Evolutionary conservation across 768 basidiomycete species (phyloP).

Genomic region (Butyriboletus loyo): DNA sequence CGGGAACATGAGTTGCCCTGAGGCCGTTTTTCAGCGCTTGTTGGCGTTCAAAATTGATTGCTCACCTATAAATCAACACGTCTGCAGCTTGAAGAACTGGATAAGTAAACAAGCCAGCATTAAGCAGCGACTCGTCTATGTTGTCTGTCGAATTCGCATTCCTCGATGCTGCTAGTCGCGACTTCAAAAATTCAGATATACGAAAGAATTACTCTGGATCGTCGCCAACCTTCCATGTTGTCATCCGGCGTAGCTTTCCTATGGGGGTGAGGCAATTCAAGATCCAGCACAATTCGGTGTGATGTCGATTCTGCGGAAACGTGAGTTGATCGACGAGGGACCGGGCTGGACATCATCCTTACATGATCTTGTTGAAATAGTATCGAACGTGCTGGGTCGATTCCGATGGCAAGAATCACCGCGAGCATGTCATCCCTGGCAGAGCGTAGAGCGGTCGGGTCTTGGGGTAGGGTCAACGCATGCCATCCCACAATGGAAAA

Average conservation of each 20-base stretch:
- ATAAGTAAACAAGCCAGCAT: conserved; percentile 86
- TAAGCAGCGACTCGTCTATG: conserved; percentile 77
- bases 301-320: conserved; percentile 63
- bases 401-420: conserved; percentile 76
- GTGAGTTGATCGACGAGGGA: neutral
- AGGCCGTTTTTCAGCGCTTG: neutral
- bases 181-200: conserved; percentile 39
- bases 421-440: conserved; percentile 80
- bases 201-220: neutral
- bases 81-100: conserved; percentile 94
- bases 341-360: conserved; percentile 2
- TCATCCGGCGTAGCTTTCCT: conserved; percentile 85
- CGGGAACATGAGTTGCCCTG: conserved; percentile 91
- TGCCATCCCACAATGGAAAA: conserved; percentile 95
- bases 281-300: conserved; percentile 89
- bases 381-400: conserved; percentile 71
- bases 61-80: conserved; percentile 79
- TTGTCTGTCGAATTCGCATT: conserved; percentile 75
- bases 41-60: neutral
- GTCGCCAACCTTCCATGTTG: conserved; percentile 84
- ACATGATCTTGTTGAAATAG: conserved; percentile 92
- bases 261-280: conserved; percentile 81
- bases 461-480: conserved; percentile 88
- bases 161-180: conserved; percentile 67
- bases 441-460: conserved; percentile 57